These are phyloP conservation scores for Gamarada debralockiae DNA, from an alignment of 495 filamentous ascomycete genomes.

Conservation along the genomic window DNA sequence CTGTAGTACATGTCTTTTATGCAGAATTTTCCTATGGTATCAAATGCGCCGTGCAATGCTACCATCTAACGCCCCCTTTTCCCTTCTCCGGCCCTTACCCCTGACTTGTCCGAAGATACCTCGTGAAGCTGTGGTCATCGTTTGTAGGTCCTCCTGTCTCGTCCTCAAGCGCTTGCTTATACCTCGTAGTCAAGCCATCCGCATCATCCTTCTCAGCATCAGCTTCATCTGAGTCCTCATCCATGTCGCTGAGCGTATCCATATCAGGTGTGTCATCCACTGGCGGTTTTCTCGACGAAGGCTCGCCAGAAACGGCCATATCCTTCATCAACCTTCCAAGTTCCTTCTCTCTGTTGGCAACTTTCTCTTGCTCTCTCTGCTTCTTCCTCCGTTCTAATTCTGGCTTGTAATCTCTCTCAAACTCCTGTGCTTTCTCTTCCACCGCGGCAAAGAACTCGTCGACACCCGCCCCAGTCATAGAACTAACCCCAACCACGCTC, in stretches of 20 bases:
- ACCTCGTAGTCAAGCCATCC: slow-evolving; percentile 56
- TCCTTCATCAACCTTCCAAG: slow-evolving; percentile 91
- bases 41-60: slow-evolving; percentile 27
- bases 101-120: slow-evolving; percentile 28
- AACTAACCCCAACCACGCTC: slow-evolving; percentile 86
- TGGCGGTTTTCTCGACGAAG: slow-evolving; percentile 29
- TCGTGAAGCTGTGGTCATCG: slow-evolving; percentile 28
- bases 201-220: slow-evolving; percentile 42
- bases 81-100: no score
- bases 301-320: slow-evolving; percentile 66
- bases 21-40: slow-evolving; percentile 39
- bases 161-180: slow-evolving; percentile 52
- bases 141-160: slow-evolving; percentile 26
- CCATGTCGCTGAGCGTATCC: slow-evolving; percentile 56
- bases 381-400: slow-evolving; percentile 78
- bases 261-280: slow-evolving; percentile 28
- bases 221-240: slow-evolving; percentile 47
- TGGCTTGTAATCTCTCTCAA: slow-evolving; percentile 85
- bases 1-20: neutral
- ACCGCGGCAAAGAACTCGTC: slow-evolving; percentile 92
- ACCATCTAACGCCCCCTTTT: slow-evolving; percentile 16
- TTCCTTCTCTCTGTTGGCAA: slow-evolving; percentile 68
- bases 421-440: slow-evolving; percentile 80
- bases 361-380: slow-evolving; percentile 70
- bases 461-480: slow-evolving; percentile 88